These are phyloP conservation scores for Phytophthora tubulina DNA, from an alignment of 352 stramenopile genomes.

Conservation along the genomic window DNA sequence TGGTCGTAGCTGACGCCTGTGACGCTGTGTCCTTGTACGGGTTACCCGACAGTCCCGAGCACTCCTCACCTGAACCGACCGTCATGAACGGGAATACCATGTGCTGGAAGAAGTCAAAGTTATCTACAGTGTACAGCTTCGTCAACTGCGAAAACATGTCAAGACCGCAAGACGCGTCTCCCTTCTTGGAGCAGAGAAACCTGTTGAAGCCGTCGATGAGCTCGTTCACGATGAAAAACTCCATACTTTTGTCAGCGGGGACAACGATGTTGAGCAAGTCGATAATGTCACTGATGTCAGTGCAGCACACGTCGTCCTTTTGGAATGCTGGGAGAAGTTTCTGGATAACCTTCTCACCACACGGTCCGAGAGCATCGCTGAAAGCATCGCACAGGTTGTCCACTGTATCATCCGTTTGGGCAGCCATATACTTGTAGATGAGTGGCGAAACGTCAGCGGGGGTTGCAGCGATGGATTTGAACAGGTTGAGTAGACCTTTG, in stretches of 20 bases:
- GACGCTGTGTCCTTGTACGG: constrained; percentile 51
- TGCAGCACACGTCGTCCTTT: constrained; percentile 59
- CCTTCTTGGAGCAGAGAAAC: constrained; percentile 58
- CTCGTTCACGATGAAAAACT: constrained; percentile 62
- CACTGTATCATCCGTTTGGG: constrained; percentile 42
- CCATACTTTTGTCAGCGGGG: constrained; percentile 41
- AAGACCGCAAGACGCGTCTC: constrained; percentile 47
- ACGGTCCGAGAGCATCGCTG: constrained; percentile 50
- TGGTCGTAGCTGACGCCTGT: constrained; percentile 38
- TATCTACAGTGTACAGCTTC: constrained; percentile 48
- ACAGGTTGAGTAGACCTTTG: constrained; percentile 33
- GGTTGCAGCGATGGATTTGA: constrained; percentile 45
- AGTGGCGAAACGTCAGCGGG: constrained; percentile 49
- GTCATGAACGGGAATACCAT: constrained; percentile 64
- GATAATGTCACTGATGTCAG: constrained; percentile 55
- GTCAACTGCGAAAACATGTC: constrained; percentile 58
- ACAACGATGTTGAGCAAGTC: constrained; percentile 65
- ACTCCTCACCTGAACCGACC: constrained; percentile 43
- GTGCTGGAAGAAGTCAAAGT: constrained; percentile 59
- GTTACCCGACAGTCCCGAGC: constrained; percentile 48
- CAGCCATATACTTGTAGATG: constrained; percentile 59
- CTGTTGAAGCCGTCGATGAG: constrained; percentile 62
- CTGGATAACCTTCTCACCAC: constrained; percentile 46
- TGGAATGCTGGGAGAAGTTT: constrained; percentile 44
- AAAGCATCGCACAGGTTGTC: constrained; percentile 58